A percentile compares a stretch with the other conserved stretches of the same genome.
Conservation (phyloP, 805 yeast genomes). For the Wickerhamomyces canadensis region DNA sequence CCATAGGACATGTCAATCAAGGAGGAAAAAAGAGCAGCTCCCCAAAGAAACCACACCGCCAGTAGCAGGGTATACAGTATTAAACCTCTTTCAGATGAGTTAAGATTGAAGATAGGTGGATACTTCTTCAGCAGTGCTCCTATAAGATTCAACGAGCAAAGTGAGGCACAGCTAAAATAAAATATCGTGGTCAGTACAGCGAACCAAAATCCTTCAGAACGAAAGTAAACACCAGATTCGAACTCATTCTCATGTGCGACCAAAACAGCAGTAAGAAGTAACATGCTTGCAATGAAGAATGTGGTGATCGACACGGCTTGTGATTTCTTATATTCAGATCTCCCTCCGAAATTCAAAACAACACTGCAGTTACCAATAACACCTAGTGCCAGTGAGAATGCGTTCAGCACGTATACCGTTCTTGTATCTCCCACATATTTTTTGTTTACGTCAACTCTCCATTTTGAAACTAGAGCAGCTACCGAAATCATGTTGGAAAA, state of each 20-base stretch:
- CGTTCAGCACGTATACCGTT: slow-evolving; percentile 51
- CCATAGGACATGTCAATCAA: slow-evolving; percentile 50
- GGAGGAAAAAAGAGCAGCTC: slow-evolving; percentile 52
- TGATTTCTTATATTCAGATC: slow-evolving; percentile 50
- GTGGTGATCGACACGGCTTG: slow-evolving; percentile 58
- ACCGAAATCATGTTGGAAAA: slow-evolving; percentile 69
- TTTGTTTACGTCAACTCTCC: slow-evolving; percentile 42
- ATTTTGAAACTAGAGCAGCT: slow-evolving; percentile 62
- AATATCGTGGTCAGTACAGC: slow-evolving; percentile 61
- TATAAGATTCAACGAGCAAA: slow-evolving; percentile 50
- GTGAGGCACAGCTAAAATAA: slow-evolving; percentile 51
- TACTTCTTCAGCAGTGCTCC: slow-evolving; percentile 59
- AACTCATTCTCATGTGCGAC: slow-evolving; percentile 30
- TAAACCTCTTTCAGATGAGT: slow-evolving; percentile 61
- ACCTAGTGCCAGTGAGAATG: slow-evolving; percentile 60
- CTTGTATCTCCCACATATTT: slow-evolving; percentile 28
- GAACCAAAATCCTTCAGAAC: slow-evolving; percentile 72
- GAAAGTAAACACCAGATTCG: slow-evolving; percentile 20
- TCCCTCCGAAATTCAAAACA: slow-evolving; percentile 60
- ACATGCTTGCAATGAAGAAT: slow-evolving; percentile 54
- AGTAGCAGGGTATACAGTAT: slow-evolving; percentile 66
- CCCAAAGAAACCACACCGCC: slow-evolving; percentile 66
- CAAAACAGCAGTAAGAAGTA: slow-evolving; percentile 46
- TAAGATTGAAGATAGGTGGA: slow-evolving; percentile 65
- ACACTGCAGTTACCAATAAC: slow-evolving; percentile 63